phyloP scores from a whole-genome alignment of 129 eudicot genomes.

The Chrysanthemum seticuspe region DNA sequence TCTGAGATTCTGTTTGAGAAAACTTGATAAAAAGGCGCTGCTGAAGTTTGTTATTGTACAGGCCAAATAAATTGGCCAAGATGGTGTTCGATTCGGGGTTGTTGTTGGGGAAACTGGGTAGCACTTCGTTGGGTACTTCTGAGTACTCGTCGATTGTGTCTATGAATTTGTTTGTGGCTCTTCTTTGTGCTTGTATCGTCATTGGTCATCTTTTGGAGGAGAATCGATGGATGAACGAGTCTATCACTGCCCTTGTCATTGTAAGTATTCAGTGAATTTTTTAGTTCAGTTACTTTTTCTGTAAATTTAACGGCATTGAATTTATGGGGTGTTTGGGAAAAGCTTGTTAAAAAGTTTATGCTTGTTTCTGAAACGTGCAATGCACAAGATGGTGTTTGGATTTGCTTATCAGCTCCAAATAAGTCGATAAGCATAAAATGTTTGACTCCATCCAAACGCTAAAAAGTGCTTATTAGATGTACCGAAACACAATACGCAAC shows the following conservation, averaged over 20 bases:
- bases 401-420: too few species aligned
- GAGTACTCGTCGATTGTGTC: conserved; percentile 69
- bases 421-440: too few species aligned
- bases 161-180: conserved; percentile 72
- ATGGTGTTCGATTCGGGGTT: conserved; percentile 54
- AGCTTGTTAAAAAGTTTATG: too few species aligned
- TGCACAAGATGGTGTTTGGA: too few species aligned
- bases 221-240: conserved; percentile 91
- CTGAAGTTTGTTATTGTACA: conserved; percentile 32
- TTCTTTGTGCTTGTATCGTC: conserved; percentile 81
- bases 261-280: conserved; percentile 60
- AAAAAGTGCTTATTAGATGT: too few species aligned
- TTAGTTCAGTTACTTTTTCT: neutral
- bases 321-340: too few species aligned
- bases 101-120: conserved; percentile 35
- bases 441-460: too few species aligned
- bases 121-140: conserved; percentile 36
- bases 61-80: conserved; percentile 31
- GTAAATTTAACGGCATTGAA: neutral
- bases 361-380: too few species aligned
- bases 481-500: too few species aligned
- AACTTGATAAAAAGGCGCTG: conserved; percentile 20
- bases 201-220: conserved; percentile 91
- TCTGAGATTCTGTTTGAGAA: conserved; percentile 20
- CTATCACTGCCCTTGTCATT: conserved; percentile 80